A percentile compares a stretch with the other conserved stretches of the same genome.
phyloP scores from a whole-genome alignment of 1,284 basidiomycete genomes.

The Takashimella koratensis region DNA sequence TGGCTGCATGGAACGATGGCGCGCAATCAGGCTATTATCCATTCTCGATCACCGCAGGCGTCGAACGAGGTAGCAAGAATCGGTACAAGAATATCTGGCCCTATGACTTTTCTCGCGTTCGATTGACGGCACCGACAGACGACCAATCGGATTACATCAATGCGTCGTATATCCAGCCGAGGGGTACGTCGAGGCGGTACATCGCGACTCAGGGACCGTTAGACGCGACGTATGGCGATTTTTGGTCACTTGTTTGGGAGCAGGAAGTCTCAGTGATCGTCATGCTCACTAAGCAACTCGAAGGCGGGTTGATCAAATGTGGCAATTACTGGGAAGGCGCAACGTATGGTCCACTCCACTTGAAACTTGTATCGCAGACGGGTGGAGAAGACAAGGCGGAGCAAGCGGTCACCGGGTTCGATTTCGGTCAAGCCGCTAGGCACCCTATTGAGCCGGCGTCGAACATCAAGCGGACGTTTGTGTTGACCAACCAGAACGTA shows the following conservation, averaged over 20 bases:
- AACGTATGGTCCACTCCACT: constrained; percentile 65
- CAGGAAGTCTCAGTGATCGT: constrained; percentile 56
- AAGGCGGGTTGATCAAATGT: constrained; percentile 85
- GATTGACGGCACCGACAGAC: constrained; percentile 55
- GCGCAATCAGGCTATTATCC: constrained; percentile 55
- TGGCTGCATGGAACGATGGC: constrained; percentile 12
- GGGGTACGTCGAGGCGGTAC: constrained; percentile 73
- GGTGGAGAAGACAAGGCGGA: constrained; percentile 51
- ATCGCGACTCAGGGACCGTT: constrained; percentile 97
- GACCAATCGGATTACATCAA: constrained; percentile 87
- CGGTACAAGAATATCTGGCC: constrained; percentile 91
- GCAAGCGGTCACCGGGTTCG: constrained; percentile 43
- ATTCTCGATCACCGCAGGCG: constrained; percentile 90
- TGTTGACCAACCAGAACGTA: constrained; percentile 60
- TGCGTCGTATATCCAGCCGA: constrained; percentile 82
- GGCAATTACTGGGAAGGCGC: constrained; percentile 82
- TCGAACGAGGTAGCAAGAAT: constrained; percentile 93
- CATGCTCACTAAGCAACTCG: constrained; percentile 85
- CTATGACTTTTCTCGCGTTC: constrained; percentile 73
- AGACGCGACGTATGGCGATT: constrained; percentile 82
- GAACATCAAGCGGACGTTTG: constrained; percentile 65
- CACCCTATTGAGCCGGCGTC: constrained; percentile 7
- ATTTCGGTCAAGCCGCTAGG: constrained; percentile 38
- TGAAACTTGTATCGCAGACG: constrained; percentile 62
- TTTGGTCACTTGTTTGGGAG: constrained; percentile 72